Evolutionary conservation across 2,329 filamentous ascomycete species (phyloP).

Genomic region (Colletotrichum filicis): DNA sequence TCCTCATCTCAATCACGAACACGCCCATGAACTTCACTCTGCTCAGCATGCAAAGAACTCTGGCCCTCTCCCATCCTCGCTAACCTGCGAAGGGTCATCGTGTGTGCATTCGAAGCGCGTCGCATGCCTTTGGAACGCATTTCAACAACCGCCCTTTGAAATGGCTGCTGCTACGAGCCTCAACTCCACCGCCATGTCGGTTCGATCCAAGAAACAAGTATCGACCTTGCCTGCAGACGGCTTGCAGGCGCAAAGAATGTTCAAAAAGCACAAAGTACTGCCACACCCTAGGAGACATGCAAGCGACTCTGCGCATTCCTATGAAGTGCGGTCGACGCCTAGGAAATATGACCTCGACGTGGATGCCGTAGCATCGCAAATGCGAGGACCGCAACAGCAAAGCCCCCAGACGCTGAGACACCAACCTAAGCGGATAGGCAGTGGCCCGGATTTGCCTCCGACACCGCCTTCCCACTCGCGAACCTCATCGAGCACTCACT

Average conservation of each 20-base stretch:
- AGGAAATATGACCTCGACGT: slow-evolving; percentile 35
- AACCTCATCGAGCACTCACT: slow-evolving; percentile 64
- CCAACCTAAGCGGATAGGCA: slow-evolving; percentile 53
- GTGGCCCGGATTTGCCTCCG: slow-evolving; percentile 66
- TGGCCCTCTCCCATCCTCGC: slow-evolving; percentile 19
- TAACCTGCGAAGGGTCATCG: slow-evolving; percentile 30
- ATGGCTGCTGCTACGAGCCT: slow-evolving; percentile 41
- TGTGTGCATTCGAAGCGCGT: slow-evolving; percentile 18
- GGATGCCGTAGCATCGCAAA: slow-evolving; percentile 35
- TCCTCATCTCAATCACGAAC: neutral
- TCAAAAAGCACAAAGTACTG: slow-evolving; percentile 59
- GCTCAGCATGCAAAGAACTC: slow-evolving; percentile 33
- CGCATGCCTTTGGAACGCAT: neutral
- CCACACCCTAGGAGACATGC: slow-evolving; percentile 46
- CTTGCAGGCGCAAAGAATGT: slow-evolving; percentile 49
- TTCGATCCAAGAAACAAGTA: slow-evolving; percentile 42
- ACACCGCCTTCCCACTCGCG: slow-evolving; percentile 72
- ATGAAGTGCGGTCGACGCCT: slow-evolving; percentile 32
- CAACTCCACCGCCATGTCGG: slow-evolving; percentile 47
- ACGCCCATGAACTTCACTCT: slow-evolving; percentile 24
- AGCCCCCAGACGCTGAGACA: slow-evolving; percentile 54
- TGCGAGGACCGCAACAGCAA: slow-evolving; percentile 45
- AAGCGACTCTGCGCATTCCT: slow-evolving; percentile 22
- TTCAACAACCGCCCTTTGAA: neutral
- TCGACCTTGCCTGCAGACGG: slow-evolving; percentile 41